Percentiles rank a stretch among this genome's conserved stretches.
Conservation (phyloP, 2,329 filamentous ascomycete species). For the Diaporthe ampelina region DNA sequence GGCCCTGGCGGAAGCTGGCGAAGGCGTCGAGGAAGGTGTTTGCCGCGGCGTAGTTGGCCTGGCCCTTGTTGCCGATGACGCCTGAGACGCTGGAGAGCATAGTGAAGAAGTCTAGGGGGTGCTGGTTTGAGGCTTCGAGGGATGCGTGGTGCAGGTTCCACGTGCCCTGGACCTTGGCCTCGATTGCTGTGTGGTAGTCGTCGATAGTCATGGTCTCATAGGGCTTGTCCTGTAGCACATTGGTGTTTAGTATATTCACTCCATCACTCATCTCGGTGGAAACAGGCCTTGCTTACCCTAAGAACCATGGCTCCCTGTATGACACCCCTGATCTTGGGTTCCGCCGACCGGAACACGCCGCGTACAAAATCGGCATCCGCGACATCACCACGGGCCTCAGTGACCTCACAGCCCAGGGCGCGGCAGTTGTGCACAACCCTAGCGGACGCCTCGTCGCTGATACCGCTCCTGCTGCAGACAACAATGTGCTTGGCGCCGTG, state of each 20-base stretch:
- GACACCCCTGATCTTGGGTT: conserved; percentile 31
- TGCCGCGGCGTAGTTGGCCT: conserved; percentile 58
- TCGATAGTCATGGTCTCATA: not conserved
- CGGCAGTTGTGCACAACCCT: too few species aligned
- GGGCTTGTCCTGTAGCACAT: not conserved
- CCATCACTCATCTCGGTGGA: too few species aligned
- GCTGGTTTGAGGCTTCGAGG: not conserved
- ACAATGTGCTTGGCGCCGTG: too few species aligned
- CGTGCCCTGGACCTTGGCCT: not conserved
- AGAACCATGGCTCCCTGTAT: conserved; percentile 22
- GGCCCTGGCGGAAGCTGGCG: conserved; percentile 50
- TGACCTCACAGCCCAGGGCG: too few species aligned
- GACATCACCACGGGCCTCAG: too few species aligned
- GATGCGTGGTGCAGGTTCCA: not conserved
- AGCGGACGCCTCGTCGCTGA: too few species aligned
- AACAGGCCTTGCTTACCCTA: not conserved
- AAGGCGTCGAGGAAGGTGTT: conserved; percentile 59
- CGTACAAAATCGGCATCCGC: too few species aligned
- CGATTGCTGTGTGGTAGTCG: not conserved
- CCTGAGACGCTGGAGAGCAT: conserved; percentile 43
- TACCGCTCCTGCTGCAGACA: too few species aligned
- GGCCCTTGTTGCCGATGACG: conserved; percentile 53
- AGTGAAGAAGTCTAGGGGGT: not conserved
- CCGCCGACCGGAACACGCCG: not conserved
- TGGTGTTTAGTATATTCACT: not conserved